A percentile compares a stretch with the other conserved stretches of the same genome.
Conservation (phyloP, 1,284 basidiomycete genomes). For the Pholiota adiposa region DNA sequence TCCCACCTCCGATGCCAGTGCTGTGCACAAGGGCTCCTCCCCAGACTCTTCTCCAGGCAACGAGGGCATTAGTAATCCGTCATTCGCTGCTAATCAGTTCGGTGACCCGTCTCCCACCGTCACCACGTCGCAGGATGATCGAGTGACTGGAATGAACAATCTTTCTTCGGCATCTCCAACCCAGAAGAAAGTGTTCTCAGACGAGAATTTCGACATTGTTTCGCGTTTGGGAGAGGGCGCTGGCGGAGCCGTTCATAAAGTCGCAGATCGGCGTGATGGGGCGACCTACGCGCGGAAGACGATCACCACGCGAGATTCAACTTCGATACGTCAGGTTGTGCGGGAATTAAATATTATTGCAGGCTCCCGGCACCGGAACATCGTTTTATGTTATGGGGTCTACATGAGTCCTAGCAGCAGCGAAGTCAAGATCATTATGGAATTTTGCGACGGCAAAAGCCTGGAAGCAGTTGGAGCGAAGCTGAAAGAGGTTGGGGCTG, state of each 20-base stretch:
- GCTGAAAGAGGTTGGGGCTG: constrained; percentile 78
- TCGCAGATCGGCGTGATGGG: constrained; percentile 76
- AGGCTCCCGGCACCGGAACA: constrained; percentile 83
- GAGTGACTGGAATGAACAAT: constrained; percentile 26
- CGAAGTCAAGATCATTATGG: constrained; percentile 97
- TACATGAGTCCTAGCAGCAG: constrained; percentile 92
- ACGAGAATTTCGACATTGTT: constrained; percentile 74
- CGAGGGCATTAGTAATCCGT: not conserved
- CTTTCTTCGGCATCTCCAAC: constrained; percentile 26
- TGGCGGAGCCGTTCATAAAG: constrained; percentile 94
- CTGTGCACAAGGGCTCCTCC: not conserved
- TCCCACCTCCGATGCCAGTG: not conserved
- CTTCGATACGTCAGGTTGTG: constrained; percentile 87
- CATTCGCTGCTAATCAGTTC: no score
- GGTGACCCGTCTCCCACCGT: not conserved
- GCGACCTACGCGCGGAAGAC: constrained; percentile 93
- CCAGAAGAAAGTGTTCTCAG: constrained; percentile 42
- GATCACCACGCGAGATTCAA: constrained; percentile 87
- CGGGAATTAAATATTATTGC: constrained; percentile 92
- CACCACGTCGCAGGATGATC: constrained; percentile 16
- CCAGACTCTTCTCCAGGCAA: not conserved
- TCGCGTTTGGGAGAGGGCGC: constrained; percentile 90
- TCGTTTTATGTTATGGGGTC: constrained; percentile 94
- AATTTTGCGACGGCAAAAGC: constrained; percentile 86
- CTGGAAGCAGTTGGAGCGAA: constrained; percentile 87